phyloP scores from a whole-genome alignment of 75 land plant species.

The Pseudotsuga menziesii region DNA sequence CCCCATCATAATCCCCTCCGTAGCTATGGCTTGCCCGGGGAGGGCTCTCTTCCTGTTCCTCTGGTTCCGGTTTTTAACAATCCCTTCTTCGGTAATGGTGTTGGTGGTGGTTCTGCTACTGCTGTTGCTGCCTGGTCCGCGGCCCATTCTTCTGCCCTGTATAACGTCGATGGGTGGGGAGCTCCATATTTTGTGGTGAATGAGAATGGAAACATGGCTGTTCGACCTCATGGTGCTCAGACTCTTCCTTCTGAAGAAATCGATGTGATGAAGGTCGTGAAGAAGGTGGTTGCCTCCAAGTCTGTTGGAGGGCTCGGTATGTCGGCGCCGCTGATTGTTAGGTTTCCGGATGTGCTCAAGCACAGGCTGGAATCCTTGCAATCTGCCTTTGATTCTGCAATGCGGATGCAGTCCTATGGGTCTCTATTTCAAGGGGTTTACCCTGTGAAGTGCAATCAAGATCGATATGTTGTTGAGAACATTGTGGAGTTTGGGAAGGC shows the following conservation, averaged over 20 bases:
- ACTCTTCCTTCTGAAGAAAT: constrained; percentile 70
- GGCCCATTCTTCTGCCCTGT: constrained; percentile 43
- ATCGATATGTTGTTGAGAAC: constrained; percentile 79
- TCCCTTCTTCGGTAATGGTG: constrained; percentile 9
- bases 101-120: not conserved
- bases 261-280: constrained; percentile 69
- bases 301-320: constrained; percentile 45
- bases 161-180: constrained; percentile 79
- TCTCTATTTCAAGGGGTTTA: constrained; percentile 86
- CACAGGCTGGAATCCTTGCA: constrained; percentile 76
- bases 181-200: constrained; percentile 79
- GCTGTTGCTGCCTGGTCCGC: constrained; percentile 26
- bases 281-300: constrained; percentile 46
- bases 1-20: constrained; percentile 16
- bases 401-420: constrained; percentile 38
- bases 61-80: constrained; percentile 3
- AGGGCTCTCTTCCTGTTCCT: constrained; percentile 40
- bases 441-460: constrained; percentile 97
- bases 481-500: constrained; percentile 62
- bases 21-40: constrained; percentile 19
- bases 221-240: constrained; percentile 57
- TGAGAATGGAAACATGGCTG: constrained; percentile 54
- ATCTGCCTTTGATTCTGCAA: constrained; percentile 66
- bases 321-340: constrained; percentile 60
- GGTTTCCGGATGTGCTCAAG: constrained; percentile 78